phyloP scores from a whole-genome alignment of 768 basidiomycete genomes.

The Hygrophorus pudorinus region DNA sequence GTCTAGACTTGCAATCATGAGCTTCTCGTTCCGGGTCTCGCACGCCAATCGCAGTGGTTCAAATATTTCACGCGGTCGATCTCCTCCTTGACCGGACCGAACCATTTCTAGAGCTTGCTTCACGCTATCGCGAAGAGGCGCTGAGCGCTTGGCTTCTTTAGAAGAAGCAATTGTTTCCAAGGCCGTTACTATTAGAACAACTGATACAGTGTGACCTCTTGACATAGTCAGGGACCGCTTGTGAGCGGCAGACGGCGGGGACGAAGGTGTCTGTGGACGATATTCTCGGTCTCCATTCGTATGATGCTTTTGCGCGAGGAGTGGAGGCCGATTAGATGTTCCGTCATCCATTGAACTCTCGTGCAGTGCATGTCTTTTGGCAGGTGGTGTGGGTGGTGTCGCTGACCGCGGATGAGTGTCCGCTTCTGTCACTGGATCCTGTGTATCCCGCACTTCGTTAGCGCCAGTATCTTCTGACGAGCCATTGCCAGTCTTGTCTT shows the following conservation, averaged over 20 bases:
- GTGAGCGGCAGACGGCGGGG: slow-evolving; percentile 23
- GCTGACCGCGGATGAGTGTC: too few species aligned
- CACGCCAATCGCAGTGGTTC: slow-evolving; percentile 95
- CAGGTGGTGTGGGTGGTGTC: slow-evolving; percentile 3
- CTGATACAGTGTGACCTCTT: slow-evolving; percentile 64
- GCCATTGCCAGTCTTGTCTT: too few species aligned
- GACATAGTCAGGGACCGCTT: slow-evolving; percentile 53
- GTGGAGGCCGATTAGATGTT: not conserved
- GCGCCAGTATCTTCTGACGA: too few species aligned
- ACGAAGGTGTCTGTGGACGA: slow-evolving; percentile 5
- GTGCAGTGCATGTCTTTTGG: not conserved
- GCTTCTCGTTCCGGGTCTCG: slow-evolving; percentile 86
- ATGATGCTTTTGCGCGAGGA: not conserved
- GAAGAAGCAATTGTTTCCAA: slow-evolving; percentile 80
- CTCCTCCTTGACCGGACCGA: slow-evolving; percentile 62
- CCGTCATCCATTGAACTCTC: not conserved
- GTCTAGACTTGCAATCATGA: slow-evolving; percentile 95
- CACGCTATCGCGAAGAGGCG: slow-evolving; percentile 73
- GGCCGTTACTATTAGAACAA: slow-evolving; percentile 75
- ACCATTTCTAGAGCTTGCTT: slow-evolving; percentile 78
- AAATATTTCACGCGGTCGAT: slow-evolving; percentile 79
- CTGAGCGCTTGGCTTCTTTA: slow-evolving; percentile 78
- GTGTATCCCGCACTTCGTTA: not conserved
- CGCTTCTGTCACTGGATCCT: not conserved
- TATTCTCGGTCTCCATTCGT: slow-evolving; percentile 6